Base-by-base conservation (phyloP, 495 filamentous ascomycete genomes). In the Ramalina peruviana region DNA sequence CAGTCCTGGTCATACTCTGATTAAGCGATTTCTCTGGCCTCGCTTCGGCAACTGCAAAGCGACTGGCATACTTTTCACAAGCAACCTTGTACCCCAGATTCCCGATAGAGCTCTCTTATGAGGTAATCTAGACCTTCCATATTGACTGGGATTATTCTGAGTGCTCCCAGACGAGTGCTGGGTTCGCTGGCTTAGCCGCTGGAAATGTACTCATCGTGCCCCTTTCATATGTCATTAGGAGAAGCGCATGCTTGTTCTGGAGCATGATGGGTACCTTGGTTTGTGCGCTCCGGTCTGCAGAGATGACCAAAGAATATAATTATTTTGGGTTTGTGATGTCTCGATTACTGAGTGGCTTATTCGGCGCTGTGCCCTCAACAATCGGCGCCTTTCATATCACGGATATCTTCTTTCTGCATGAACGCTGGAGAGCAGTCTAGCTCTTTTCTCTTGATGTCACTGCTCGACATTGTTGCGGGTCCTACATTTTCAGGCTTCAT, bases 351-450 rank as follows among this genome's bases (percentile, higher is more conserved):
- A 47, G 58, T 17, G 69, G 69, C 30, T 60, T 67, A 48, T 70
- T 67, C 51, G 69, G 59, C 36, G 63, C 59, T 6, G 59, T 70
- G 7, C 64, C 65, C 3, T 60, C 60, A n/a, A 60, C 67, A 12
- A 55, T 73, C 19, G 71, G 71, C 7, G 61, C 60, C 15, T 58
- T 64, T 16, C 54, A 64, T 10, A 58, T 72, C 38, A 66, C 65
- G 16, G 65, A 73, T 41, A 23, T 72, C 21, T 71, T 72, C 55
- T 71, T 67, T 52, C 51, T 72, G 43, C 69, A 73, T 37, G 63
- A 73, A 60, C 67, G 62, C 9, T 48, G 60, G 9, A 45, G 58
- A 25, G 68, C 67, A 11, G 67, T 69, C 43, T n/a, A 63, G 56
- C 1, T 48, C 61, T 21, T 62, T 65, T 6, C 56, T 61, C 43